Base-by-base conservation (phyloP, 148 eudicot species). In the Chenopodium album region DNA sequence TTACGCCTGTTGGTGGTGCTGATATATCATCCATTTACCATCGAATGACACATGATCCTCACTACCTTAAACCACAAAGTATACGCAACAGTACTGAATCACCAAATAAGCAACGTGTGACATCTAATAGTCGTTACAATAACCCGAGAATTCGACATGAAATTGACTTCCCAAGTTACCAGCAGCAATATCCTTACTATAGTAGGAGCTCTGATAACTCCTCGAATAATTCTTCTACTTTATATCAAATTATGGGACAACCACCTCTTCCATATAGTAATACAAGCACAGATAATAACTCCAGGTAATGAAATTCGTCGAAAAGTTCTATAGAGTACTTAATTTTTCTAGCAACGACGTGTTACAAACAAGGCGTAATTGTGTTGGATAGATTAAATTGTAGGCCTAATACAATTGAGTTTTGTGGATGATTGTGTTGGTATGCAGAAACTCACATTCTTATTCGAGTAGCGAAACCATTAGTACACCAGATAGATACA, bases 391-490 rank as follows among this genome's bases (percentile, higher is more conserved):
- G 17, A 52, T 52, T 2, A 52, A 52, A 10, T 3, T 52, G 56
- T 10, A 10, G 56, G 16, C 56, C 56, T 10, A 41, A 41, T 4
- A 41, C 44, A 41, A 41, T 5, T 5, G 44, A 41, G 44, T 41
- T 41, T 4, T 41, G 44, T 41, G 8, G 5, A 6, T 41, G 44
- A 4, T 41, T 41, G 44, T 6, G 8, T 41, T 41, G 44, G 6
- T 69, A 1, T 70, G 73, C 46, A 70, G 73, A 31, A 73, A 44
- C 32, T 72, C 54, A 22, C n/a, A 44, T 20, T 46, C 76, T 46
- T 73, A 46, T 47, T n/a, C 76, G 48, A 85, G 72, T 82, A 79
- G 46, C 3, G 85, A 83, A 52, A 65, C 76, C 56, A 63, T 46
- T 29, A 26, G 73, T 28, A 48, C 88, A 69, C 70, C 68, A 28